Base-by-base conservation (phyloP, 768 basidiomycete species). In the Tricholoma bakamatsutake region DNA sequence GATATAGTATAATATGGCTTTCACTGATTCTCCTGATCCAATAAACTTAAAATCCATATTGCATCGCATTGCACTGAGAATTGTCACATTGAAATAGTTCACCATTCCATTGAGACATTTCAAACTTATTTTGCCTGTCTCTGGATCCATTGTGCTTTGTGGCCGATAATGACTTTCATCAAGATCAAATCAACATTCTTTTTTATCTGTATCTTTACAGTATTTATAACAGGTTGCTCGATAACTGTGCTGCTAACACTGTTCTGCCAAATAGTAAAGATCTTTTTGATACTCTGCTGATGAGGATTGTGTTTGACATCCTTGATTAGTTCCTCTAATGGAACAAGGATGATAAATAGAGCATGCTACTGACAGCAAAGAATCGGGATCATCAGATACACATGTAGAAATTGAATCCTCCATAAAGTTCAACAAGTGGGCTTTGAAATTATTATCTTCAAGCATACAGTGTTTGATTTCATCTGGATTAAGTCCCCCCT, bases 31-130 rank as follows among this genome's bases (percentile, higher is more conserved):
- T 0, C 78, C 78, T 0, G 75, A 77, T 0, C 69, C 70, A 13
- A 80, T 71, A 48, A 71, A 76, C 55, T 78, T 76, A 2, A 80
- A 73, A 53, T 80, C 79, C 71, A 76, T 77, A 52, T 80, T 80
- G 42, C 73, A 74, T 0, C 71, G 53, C 0, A 78, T 54, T 1
- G 64, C 59, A 17, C 65, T 37, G 1, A 78, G 5, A 0, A 79
- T 76, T 78, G 21, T 24, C 21, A 3, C 21, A 24, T 24, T 24
- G 21, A 24, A 24, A 24, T 24, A 3, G 3, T 24, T 24, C 21
- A 24, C 21, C 21, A 24, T 24, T 24, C 21, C 21, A 24, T 24
- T 3, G 2, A 24, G 21, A 3, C 21, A 24, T 24, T 24, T 24
- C 2, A 24, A 24, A 24, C 3, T 24, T 24, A 24, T 24, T 24